phyloP scores from a whole-genome alignment of 306 rosid species.

The Macrotyloma uniflorum region DNA sequence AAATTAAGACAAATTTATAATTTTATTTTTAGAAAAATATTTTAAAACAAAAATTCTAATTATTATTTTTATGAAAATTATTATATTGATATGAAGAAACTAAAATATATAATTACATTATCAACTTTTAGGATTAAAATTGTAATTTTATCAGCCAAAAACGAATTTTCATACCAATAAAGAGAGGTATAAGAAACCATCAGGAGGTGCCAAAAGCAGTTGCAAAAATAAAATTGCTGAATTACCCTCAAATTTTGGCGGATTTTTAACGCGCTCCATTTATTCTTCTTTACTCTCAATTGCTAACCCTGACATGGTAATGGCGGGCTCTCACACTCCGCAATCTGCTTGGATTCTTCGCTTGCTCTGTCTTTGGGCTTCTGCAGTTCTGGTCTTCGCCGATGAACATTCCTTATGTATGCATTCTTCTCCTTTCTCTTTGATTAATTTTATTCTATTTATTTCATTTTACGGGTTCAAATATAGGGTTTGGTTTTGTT shows the following conservation, averaged over 20 bases:
- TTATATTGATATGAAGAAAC: no score
- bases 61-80: no score
- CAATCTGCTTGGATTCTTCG: conserved; percentile 38
- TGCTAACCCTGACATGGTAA: conserved; percentile 32
- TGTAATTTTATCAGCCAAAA: no score
- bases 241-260: conserved; percentile 27
- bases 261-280: conserved; percentile 53
- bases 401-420: conserved; percentile 52
- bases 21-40: no score
- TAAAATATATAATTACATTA: no score
- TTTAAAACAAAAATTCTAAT: no score
- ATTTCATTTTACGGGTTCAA: not conserved
- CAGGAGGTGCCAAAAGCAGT: no score
- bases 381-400: conserved; percentile 36
- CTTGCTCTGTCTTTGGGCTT: conserved; percentile 29
- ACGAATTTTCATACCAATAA: no score
- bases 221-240: conserved; percentile 3
- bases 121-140: no score
- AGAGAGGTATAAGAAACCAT: no score
- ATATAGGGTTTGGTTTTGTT: conserved; percentile 38
- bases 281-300: not conserved
- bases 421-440: conserved; percentile 23
- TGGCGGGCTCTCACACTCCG: conserved; percentile 39
- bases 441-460: not conserved
- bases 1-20: no score